Base-by-base conservation (phyloP, 2,329 filamentous ascomycete genomes). In the Macrophomina phaseolina region DNA sequence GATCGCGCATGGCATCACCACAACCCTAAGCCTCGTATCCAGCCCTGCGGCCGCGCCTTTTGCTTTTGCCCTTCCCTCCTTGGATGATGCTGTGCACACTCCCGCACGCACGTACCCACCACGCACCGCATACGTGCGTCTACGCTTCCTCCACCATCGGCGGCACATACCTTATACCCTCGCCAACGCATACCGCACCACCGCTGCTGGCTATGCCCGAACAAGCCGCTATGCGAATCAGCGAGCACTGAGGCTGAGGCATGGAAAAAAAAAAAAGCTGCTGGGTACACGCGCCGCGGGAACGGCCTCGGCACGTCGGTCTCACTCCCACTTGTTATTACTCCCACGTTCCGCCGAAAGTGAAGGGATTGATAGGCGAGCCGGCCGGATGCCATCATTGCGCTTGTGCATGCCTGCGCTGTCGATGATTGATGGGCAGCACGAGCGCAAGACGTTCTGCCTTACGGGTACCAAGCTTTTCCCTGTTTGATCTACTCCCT, bases 11-110 rank as follows among this genome's bases (percentile, higher is more conserved):
- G 16, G 53, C 53, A 42, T 45, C 53, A 28, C 23, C 18, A 16
- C 8, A 49, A 49, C 58, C 30, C 9, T 30, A 18, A 28, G 16
- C 58, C 30, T 49, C 58, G 58, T 62, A 62, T 62, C 58, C 58
- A 62, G 58, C 58, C 58, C 42, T 62, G 58, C 42, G 58, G 30
- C 30, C 16, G 18, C 11, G 18, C n/a, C 14, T 14, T 5, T n/a
- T n/a, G 14, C 30, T 7, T 53, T 36, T 23, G 18, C 18, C 28
- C 32, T 52, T 55, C n/a, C n/a, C 18, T 38, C 14, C 36, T 42
- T 56, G n/a, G n/a, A 23, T 11, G 51, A 23, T 23, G 51, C 51
- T 53, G 51, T 36, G 12, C 30, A 52, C 49, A 32, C 30, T 28
- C 28, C 56, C 23, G 23, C 18, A 36, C 32, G 16, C 51, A n/a